Base-by-base conservation (phyloP, 768 basidiomycete genomes). In the Coprinellus micaceus region DNA sequence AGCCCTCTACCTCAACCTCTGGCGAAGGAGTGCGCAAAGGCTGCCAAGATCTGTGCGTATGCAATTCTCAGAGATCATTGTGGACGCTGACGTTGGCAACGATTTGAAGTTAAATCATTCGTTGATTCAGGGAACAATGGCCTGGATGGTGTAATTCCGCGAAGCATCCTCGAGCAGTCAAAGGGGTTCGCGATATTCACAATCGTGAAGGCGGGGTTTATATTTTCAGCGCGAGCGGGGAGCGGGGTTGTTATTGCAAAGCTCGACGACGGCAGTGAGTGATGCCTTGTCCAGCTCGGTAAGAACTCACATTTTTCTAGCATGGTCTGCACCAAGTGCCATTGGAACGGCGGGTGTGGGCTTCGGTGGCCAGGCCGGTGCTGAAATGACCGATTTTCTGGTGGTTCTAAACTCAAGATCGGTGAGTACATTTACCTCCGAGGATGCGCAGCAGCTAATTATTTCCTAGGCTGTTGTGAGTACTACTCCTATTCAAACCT, bases 281-380 rank as follows among this genome's bases (percentile, higher is more conserved):
- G 22, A 26, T 56, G 40, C 54, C 22, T 44, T 49, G 19, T 22
- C 43, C 39, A 45, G 45, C n/a, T n/a, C n/a, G n/a, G n/a, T n/a
- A n/a, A n/a, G n/a, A 40, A 28, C n/a, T 46, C 25, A 17, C 44
- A 28, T 28, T 53, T 54, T 54, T 7, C 33, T 29, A 94, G 89
- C 82, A 36, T 99, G 95, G 95, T 92, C 91, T 33, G 86, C 94
- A 19, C 97, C 97, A 2, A 90, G 88, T 66, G 97, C 96, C 2
- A 96, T 99, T 44, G 95, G 94, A 24, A 87, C 91, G 2, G 96
- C 89, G 13, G 96, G 96, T 0, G 66, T 95, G 4, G 96, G 96
- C 0, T 75, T 95, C 3, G 97, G 96, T 47, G 84, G 88, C 19
- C 90, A 92, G 64, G 78, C 81, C 19, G 90, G 90, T 21, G 89